Evolutionary conservation across 768 basidiomycete genomes (phyloP).

Genomic region (Mycena pura): DNA sequence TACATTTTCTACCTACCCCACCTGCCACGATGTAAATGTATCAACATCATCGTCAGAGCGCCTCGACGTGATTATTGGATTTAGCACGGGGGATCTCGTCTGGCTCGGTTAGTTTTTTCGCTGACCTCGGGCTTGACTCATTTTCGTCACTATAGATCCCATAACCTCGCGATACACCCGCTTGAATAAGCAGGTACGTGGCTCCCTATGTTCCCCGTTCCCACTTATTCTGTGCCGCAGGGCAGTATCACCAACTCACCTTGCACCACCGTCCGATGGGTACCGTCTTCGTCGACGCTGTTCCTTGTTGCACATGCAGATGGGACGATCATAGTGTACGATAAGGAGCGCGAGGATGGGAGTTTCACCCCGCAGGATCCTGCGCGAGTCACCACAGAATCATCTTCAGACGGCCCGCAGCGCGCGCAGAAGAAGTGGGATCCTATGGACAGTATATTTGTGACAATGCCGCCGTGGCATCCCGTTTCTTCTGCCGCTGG

Average conservation of each 20-base stretch:
- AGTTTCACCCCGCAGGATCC: conserved; percentile 71
- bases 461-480: conserved; percentile 89
- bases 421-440: conserved; percentile 68
- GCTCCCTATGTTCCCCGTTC: not conserved
- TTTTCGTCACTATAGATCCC: conserved; percentile 61
- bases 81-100: conserved; percentile 91
- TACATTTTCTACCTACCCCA: conserved; percentile 86
- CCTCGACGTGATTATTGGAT: conserved; percentile 91
- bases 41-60: conserved; percentile 79
- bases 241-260: conserved; percentile 82
- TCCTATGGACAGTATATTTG: conserved; percentile 74
- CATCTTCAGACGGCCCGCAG: conserved; percentile 32
- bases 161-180: conserved; percentile 82
- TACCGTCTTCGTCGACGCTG: conserved; percentile 77
- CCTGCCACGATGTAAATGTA: conserved; percentile 88
- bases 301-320: conserved; percentile 90
- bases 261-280: conserved; percentile 92
- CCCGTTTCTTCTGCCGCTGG: conserved; percentile 63
- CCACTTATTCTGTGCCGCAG: conserved; percentile 41
- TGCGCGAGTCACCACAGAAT: conserved; percentile 33
- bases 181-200: conserved; percentile 81
- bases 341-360: conserved; percentile 91
- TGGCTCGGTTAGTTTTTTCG: conserved; percentile 75
- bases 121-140: conserved; percentile 11
- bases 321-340: conserved; percentile 88